Base-by-base conservation (phyloP, 1,284 basidiomycete species). In the Leccinum fallax region DNA sequence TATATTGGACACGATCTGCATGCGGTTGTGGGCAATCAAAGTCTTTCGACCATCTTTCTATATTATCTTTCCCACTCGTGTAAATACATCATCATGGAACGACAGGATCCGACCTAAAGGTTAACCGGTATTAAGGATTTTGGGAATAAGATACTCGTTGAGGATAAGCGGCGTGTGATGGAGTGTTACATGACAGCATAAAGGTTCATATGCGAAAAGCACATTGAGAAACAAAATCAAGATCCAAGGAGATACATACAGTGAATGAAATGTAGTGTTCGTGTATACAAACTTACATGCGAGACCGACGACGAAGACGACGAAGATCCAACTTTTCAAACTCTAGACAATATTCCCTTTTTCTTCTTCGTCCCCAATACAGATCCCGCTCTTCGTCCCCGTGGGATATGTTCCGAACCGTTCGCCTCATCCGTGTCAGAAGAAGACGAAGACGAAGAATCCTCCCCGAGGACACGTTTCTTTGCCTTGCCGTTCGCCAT, bases 391-490 rank as follows among this genome's bases (percentile, higher is more conserved):
- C 79, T 76, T 63, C 84, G 80, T 19, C 77, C 77, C 65, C 75
- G 79, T 40, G 88, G 88, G 53, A 90, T 89, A 71, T 88, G 86
- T 16, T 81, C 85, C 57, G 71, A 66, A 34, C 72, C 65, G 55
- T 65, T 67, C 11, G 65, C 76, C 55, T 78, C 79, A 7, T 81
- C 82, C 16, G 77, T 38, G 28, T 70, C 68, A n/a, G 69, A 69
- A 32, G 81, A 80, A 11, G 76, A 81, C 55, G 74, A 80, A 10
- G 76, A 72, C 19, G 76, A 76, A 15, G 78, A 76, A 58, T 74
- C 70, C 28, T 74, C 71, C 5, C 68, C 70, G 49, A 62, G 68
- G 57, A 77, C 78, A 54, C 78, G 68, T 58, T 78, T 77, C 60
- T 67, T 69, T 24, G 69, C 62, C 53, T 73, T 72, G 59, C 73